Evolutionary conservation across 441 rosid genomes (phyloP), one percentile per base, ranked within the genome.

Genomic region (Populus trichocarpa): DNA sequence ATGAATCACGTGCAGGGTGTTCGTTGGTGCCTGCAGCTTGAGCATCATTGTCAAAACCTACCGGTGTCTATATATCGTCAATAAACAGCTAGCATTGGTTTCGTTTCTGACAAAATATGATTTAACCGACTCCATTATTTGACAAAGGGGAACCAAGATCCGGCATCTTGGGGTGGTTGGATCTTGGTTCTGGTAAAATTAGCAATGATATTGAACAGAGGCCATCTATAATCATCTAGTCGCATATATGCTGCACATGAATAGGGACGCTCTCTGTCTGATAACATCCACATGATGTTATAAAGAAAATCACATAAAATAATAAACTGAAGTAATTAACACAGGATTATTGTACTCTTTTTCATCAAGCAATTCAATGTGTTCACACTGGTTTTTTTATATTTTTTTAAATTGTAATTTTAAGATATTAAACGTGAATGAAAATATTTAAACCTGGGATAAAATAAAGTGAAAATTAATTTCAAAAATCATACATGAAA

Each of bases 111-210:
- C 46, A 67, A 30, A 35, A 70, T 1, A 28, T 67, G 53, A 23
- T 65, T 67, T 26, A 32, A 36, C 63, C 69, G 77, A 68, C 57
- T 33, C 50, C 14, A 61, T 50, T 30, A 42, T 75, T 42, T 25
- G 79, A 61, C 67, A 69, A 61, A 66, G 26, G 12, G 82, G 82
- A 83, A 84, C 57, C 88, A 80, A 85, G 84, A 82, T 84, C 87
- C 80, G 75, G 70, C 81, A 74, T 78, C 61, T 53, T 75, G 79
- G 76, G 67, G 77, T 77, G n/a, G 83, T 75, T 80, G 81, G 85
- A 85, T 85, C 82, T 79, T 70, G 81, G 77, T 77, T 70, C 71
- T 36, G 67, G 75, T 70, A 10, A 84, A 66, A 67, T 35, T 74
- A 61, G 78, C 67, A 63, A 46, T 1, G 10, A 67, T 33, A 79